Evolutionary conservation across 345 rosid species (phyloP).

Genomic region (Orychophragmus violaceus): DNA sequence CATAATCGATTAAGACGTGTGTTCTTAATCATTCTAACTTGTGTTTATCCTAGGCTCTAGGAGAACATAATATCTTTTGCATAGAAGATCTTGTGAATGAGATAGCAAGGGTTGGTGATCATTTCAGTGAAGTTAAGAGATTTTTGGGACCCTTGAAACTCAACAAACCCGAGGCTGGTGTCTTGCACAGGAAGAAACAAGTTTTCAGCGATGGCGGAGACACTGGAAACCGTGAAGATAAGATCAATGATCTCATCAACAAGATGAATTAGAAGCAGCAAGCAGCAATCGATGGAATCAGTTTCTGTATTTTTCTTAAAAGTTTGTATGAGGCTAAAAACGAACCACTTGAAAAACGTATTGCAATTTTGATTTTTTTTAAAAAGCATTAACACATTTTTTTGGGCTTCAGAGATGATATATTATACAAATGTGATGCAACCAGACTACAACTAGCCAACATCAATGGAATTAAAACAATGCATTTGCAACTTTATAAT

Average conservation of each 20-base stretch:
- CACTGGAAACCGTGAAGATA: conserved; percentile 67
- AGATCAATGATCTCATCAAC: conserved; percentile 66
- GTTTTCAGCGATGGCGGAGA: conserved; percentile 78
- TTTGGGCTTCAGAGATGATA: neutral
- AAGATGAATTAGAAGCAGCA: conserved; percentile 55
- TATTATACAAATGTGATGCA: neutral
- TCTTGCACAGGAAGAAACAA: conserved; percentile 57
- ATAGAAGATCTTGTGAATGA: conserved; percentile 76
- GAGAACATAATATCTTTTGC: conserved; percentile 60
- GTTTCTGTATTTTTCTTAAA: neutral
- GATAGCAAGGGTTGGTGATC: conserved; percentile 66
- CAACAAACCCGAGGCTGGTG: conserved; percentile 65
- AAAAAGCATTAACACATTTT: neutral
- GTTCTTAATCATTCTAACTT: neutral
- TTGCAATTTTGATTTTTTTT: conserved; percentile 16
- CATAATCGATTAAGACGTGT: too few relatives aligned
- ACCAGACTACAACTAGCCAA: too few relatives aligned
- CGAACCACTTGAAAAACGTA: neutral
- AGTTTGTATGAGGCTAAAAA: neutral
- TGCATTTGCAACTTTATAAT: neutral
- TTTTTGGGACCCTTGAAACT: conserved; percentile 74
- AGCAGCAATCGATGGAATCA: neutral
- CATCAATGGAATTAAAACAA: too few relatives aligned
- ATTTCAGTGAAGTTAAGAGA: conserved; percentile 60
- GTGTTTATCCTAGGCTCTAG: conserved; percentile 51